Evolutionary conservation across 169 alveolate genomes (phyloP).

Genomic region (Plasmodium gonderi): DNA sequence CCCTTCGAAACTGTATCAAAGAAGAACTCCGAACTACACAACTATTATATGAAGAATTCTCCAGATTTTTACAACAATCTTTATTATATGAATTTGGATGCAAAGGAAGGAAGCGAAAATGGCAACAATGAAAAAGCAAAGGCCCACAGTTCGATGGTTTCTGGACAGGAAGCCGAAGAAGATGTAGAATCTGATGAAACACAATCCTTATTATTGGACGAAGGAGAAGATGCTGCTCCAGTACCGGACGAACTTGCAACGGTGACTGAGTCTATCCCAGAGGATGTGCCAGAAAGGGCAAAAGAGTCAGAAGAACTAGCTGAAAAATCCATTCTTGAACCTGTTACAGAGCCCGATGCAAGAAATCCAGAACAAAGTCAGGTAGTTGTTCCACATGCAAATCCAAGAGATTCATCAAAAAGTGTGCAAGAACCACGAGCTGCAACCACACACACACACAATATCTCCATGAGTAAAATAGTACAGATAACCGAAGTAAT

Average conservation of each 20-base stretch:
- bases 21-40: background rate
- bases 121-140: background rate
- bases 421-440: background rate
- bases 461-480: too few relatives aligned
- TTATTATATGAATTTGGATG: background rate
- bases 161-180: background rate
- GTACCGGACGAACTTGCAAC: background rate
- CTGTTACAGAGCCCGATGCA: too few relatives aligned
- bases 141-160: background rate
- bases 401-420: background rate
- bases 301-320: background rate
- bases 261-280: background rate
- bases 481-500: background rate
- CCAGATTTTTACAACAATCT: constrained; percentile 9
- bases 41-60: background rate
- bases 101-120: background rate
- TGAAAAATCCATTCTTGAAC: too few relatives aligned
- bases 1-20: background rate
- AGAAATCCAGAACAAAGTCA: background rate
- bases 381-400: background rate
- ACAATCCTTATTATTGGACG: background rate
- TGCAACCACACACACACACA: background rate
- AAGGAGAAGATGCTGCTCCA: background rate
- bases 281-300: background rate
- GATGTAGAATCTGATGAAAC: background rate